phyloP scores from a whole-genome alignment of 2,329 filamentous ascomycete species.

The Diaporthe citriasiana region DNA sequence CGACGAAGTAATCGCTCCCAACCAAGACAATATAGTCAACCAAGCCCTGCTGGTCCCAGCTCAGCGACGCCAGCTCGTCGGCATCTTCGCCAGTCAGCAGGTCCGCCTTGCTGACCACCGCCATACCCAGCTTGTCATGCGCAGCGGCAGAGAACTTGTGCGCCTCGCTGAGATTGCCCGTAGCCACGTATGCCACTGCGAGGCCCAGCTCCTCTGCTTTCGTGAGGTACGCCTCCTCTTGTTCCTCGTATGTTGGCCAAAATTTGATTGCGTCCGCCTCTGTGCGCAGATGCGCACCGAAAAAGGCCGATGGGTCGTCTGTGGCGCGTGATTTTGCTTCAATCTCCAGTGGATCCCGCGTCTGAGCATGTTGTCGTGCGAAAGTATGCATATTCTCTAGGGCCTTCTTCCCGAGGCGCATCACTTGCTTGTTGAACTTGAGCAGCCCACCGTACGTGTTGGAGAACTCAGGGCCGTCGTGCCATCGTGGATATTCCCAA shows the following conservation, averaged over 20 bases:
- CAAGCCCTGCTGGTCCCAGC: conserved; percentile 62
- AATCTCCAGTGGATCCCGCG: not conserved
- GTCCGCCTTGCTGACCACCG: conserved; percentile 55
- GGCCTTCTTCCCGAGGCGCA: conserved; percentile 56
- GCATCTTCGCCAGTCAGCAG: conserved; percentile 49
- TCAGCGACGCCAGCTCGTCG: conserved; percentile 53
- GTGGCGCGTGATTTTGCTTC: not conserved
- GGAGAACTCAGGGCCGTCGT: conserved; percentile 62
- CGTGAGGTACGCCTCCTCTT: conserved; percentile 57
- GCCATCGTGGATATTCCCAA: conserved; percentile 61
- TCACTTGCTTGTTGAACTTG: conserved; percentile 57
- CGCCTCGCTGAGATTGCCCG: conserved; percentile 59
- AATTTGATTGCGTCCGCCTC: conserved; percentile 61
- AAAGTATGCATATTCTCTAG: conserved; percentile 54
- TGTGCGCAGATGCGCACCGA: conserved; percentile 61
- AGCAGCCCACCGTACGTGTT: conserved; percentile 59
- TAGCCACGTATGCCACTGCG: conserved; percentile 60
- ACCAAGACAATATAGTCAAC: conserved; percentile 59
- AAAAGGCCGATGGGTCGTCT: conserved; percentile 47
- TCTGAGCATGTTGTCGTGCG: conserved; percentile 42
- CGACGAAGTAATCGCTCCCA: conserved; percentile 57
- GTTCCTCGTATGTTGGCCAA: conserved; percentile 61
- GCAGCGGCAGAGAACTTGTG: conserved; percentile 54
- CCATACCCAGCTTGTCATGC: conserved; percentile 50
- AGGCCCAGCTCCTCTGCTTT: conserved; percentile 50